phyloP scores from a whole-genome alignment of 306 rosid genomes.

The Vachellia pachyceras region DNA sequence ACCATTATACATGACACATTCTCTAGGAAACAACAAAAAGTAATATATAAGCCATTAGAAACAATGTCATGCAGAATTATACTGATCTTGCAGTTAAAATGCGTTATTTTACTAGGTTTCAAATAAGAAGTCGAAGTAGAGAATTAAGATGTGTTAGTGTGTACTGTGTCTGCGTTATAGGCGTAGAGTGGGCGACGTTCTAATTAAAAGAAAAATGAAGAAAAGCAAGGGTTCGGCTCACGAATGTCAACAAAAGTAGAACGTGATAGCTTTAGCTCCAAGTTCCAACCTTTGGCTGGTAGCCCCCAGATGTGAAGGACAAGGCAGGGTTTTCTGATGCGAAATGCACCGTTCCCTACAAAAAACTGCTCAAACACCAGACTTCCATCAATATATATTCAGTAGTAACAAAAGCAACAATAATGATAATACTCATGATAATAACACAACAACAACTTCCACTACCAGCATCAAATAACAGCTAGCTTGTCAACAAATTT shows the following conservation, averaged over 20 bases:
- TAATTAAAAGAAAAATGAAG: background rate
- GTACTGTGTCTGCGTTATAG: background rate
- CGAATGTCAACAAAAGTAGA: constrained; percentile 46
- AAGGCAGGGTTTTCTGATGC: constrained; percentile 37
- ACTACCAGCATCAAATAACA: background rate
- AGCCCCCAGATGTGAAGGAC: constrained; percentile 44
- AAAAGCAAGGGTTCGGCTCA: constrained; percentile 34
- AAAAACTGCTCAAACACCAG: constrained; percentile 32
- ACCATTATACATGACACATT: background rate
- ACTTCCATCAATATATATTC: background rate
- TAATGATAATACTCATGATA: too few species aligned
- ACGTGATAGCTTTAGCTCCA: constrained; percentile 57
- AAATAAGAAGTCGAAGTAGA: background rate
- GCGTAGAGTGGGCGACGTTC: background rate
- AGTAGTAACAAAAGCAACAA: background rate
- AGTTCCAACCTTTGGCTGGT: constrained; percentile 68
- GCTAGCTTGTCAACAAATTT: background rate
- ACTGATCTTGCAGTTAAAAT: background rate
- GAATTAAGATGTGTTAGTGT: background rate
- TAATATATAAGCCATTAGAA: background rate
- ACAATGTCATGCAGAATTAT: background rate
- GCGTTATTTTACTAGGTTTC: background rate
- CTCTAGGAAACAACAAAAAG: background rate
- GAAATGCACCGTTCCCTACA: constrained; percentile 33
- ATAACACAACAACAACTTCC: background rate